These are phyloP conservation scores for Arxiozyma slooffiae DNA, from an alignment of 1,139 yeast species.

Conservation along the genomic window DNA sequence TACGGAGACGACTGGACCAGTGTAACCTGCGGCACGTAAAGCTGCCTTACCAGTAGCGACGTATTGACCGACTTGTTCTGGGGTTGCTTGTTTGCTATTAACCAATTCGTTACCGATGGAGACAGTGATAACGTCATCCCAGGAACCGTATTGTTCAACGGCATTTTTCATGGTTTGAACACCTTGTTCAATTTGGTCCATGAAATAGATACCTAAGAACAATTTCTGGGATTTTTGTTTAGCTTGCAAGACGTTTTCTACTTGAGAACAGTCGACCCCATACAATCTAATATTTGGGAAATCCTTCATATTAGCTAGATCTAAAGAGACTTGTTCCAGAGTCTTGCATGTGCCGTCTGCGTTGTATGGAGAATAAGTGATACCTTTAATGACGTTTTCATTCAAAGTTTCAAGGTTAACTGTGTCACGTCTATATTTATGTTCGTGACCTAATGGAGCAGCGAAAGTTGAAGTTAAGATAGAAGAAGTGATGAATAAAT, in stretches of 20 bases:
- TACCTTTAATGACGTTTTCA: slow-evolving; percentile 42
- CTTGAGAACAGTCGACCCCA: slow-evolving; percentile 79
- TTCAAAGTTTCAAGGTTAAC: slow-evolving; percentile 17
- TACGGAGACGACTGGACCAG: slow-evolving; percentile 65
- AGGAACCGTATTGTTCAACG: slow-evolving; percentile 45
- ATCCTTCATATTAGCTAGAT: slow-evolving; percentile 44
- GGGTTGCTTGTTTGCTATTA: slow-evolving; percentile 55
- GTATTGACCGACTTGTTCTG: slow-evolving; percentile 46
- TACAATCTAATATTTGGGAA: slow-evolving; percentile 62
- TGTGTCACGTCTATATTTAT: slow-evolving; percentile 38
- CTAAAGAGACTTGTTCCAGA: slow-evolving; percentile 46
- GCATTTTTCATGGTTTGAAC: slow-evolving; percentile 47
- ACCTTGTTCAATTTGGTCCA: slow-evolving; percentile 44
- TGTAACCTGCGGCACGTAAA: slow-evolving; percentile 52
- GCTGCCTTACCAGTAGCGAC: slow-evolving; percentile 50
- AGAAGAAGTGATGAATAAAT: slow-evolving; percentile 31
- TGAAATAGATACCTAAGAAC: slow-evolving; percentile 61
- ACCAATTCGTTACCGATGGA: slow-evolving; percentile 78
- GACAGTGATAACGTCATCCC: slow-evolving; percentile 66
- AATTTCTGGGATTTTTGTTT: slow-evolving; percentile 52
- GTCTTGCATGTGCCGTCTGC: slow-evolving; percentile 66
- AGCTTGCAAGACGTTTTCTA: slow-evolving; percentile 55
- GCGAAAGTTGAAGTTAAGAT: slow-evolving; percentile 33
- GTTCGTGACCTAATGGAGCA: slow-evolving; percentile 35
- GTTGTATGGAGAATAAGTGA: slow-evolving; percentile 77